These are phyloP conservation scores for Herpetospermum pedunculosum DNA, from an alignment of 306 rosid species.

Conservation along the genomic window DNA sequence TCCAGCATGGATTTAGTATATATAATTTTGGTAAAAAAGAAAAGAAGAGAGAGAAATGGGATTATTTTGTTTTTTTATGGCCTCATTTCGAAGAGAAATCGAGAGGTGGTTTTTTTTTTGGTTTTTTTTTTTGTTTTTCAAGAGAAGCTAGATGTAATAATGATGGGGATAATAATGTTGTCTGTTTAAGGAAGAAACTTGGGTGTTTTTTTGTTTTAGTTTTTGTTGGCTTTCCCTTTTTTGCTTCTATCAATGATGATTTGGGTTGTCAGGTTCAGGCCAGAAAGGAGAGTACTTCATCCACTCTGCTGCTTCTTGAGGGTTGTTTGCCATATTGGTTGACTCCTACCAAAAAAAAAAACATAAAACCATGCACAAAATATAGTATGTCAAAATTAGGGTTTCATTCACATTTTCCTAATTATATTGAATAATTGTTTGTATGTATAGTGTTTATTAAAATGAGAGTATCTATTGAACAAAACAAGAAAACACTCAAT, in stretches of 20 bases:
- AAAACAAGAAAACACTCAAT: too few species aligned
- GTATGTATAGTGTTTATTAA: too few species aligned
- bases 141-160: background rate
- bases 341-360: slow-evolving; percentile 35
- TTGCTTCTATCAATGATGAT: slow-evolving; percentile 63
- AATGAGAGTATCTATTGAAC: too few species aligned
- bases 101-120: background rate
- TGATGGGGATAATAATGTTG: slow-evolving; percentile 25
- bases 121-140: background rate
- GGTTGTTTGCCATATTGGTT: slow-evolving; percentile 56
- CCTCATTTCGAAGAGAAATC: slow-evolving; percentile 2
- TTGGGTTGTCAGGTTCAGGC: slow-evolving; percentile 85
- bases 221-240: background rate
- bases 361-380: background rate
- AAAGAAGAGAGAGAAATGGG: slow-evolving; percentile 18
- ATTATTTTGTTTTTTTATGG: background rate
- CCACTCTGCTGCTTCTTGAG: slow-evolving; percentile 94
- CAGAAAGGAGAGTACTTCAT: slow-evolving; percentile 89
- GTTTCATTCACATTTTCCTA: background rate
- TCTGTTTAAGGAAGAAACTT: slow-evolving; percentile 10
- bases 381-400: background rate
- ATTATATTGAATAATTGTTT: too few species aligned
- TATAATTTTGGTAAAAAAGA: background rate
- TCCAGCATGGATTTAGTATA: background rate
- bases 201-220: background rate